Evolutionary conservation across 2,329 filamentous ascomycete genomes (phyloP), one percentile per base, ranked within the genome.

Genomic region (Penicillium sp.): DNA sequence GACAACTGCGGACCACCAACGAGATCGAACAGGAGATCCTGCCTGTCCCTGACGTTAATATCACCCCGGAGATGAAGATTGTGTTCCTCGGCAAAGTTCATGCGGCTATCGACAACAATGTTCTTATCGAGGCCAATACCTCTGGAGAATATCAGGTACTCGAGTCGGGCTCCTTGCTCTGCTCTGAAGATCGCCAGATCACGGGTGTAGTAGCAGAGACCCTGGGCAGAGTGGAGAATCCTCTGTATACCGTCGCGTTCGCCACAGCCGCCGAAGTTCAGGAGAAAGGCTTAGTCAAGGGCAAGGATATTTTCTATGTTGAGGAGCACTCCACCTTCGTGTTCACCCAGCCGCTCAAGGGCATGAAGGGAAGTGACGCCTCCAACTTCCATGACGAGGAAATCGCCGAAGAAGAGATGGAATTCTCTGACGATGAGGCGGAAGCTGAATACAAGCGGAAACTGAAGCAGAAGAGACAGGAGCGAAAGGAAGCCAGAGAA

Each of bases 361-460:
- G 77, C 45, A 66, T 85, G 61, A 97, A 95, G 71, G 88, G 89
- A 52, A 93, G 88, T 9, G 93, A 98, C 68, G 91, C 93, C 8
- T 95, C 88, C 45, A 97, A 97, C 65, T 78, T 95, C 48, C 86
- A 95, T 68, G 93, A 97, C 59, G 93, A 98, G 67, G 91, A 97
- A 71, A 79, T 89, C 7, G 82, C 73, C 15, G 84, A 86, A 29
- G 87, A 95, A 33, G 91, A 97, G 65, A 80, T 88, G 59, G 93
- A 97, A 64, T 97, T 97, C 67, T 96, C 91, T 0, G 93, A 98
- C 59, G 93, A 98, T 61, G 93, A 98, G 70, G 86, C 87, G 59
- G 93, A 98, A 69, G 85, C 85, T 7, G 87, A 89, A 60, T 82
- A 88, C 65, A 94, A 85, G 72, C 74, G 79, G 49, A 77, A 78